Percentiles rank a stretch among this genome's conserved stretches.
Conservation (phyloP, 257 asterid species). For the Solanum pennellii region DNA sequence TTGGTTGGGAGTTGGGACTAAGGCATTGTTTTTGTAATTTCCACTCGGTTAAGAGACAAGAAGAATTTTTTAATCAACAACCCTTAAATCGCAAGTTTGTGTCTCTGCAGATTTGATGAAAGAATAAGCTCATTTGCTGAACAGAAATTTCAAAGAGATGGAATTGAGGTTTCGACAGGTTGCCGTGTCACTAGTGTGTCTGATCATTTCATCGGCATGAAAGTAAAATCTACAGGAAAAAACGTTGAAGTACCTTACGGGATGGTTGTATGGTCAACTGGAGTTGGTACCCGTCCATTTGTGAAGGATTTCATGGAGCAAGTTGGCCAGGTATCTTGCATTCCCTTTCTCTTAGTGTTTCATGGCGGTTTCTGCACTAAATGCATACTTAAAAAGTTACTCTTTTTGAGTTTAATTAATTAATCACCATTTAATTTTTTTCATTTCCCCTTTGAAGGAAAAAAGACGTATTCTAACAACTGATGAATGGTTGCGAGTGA, state of each 20-base stretch:
- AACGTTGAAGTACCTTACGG: conserved; percentile 73
- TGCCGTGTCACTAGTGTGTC: conserved; percentile 80
- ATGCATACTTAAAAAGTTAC: neutral
- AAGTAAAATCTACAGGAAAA: conserved; percentile 59
- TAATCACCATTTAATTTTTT: neutral
- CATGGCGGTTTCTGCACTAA: neutral
- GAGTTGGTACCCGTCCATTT: conserved; percentile 90
- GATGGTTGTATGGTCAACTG: conserved; percentile 97
- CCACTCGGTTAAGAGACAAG: neutral
- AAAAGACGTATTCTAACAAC: conserved; percentile 77
- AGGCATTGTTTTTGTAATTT: neutral
- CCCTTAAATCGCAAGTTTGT: neutral
- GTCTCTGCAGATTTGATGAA: conserved; percentile 78
- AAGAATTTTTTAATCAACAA: neutral
- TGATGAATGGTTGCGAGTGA: conserved; percentile 92
- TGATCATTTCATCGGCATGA: conserved; percentile 60
- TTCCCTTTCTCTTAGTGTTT: neutral
- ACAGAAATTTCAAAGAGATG: conserved; percentile 78
- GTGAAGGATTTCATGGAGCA: conserved; percentile 75
- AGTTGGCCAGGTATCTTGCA: conserved; percentile 71
- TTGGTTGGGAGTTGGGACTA: neutral
- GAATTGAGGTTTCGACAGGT: conserved; percentile 74
- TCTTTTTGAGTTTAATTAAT: neutral
- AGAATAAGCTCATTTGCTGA: conserved; percentile 90
- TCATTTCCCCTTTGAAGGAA: conserved; percentile 24